Percentiles rank a stretch among this genome's conserved stretches.
These are phyloP conservation scores for Ceratobasidium papillatum DNA, from an alignment of 1,284 basidiomycete genomes.

Conservation along the genomic window DNA sequence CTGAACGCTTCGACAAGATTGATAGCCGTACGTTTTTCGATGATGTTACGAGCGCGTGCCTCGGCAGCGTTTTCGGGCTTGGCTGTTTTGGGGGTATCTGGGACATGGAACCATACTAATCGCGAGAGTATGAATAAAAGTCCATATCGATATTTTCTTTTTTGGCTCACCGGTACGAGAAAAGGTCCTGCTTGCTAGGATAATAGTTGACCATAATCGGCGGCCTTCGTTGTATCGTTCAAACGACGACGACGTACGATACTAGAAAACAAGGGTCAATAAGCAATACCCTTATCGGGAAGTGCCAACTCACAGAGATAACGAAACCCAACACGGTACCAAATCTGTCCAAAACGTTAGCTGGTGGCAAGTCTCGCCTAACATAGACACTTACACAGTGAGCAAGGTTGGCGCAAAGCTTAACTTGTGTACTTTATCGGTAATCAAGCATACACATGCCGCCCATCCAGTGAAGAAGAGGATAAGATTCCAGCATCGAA, in stretches of 20 bases:
- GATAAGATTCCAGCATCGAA: slow-evolving; percentile 73
- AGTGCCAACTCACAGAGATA: slow-evolving; percentile 54
- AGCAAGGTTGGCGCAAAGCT: slow-evolving; percentile 62
- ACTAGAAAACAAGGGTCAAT: slow-evolving; percentile 45
- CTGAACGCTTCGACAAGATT: slow-evolving; percentile 64
- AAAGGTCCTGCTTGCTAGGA: slow-evolving; percentile 65
- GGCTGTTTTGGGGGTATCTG: slow-evolving; percentile 48
- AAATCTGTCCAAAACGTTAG: slow-evolving; percentile 47
- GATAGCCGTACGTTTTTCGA: slow-evolving; percentile 74
- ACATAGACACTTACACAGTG: slow-evolving; percentile 61
- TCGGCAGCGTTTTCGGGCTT: slow-evolving; percentile 46
- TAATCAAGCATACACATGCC: slow-evolving; percentile 63
- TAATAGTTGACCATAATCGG: slow-evolving; percentile 72
- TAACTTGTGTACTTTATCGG: slow-evolving; percentile 56
- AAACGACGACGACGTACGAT: slow-evolving; percentile 77
- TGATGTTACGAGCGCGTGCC: slow-evolving; percentile 59
- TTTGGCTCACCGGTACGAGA: slow-evolving; percentile 48
- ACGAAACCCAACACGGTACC: slow-evolving; percentile 74
- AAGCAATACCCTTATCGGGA: not conserved
- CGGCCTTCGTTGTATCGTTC: slow-evolving; percentile 78
- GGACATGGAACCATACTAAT: slow-evolving; percentile 71
- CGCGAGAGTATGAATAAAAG: slow-evolving; percentile 46
- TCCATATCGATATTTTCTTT: not conserved
- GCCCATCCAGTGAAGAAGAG: slow-evolving; percentile 69
- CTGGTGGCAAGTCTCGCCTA: not conserved